These are phyloP conservation scores for Elymus sibiricus DNA, from an alignment of 176 grass and related monocot species.

Conservation along the genomic window DNA sequence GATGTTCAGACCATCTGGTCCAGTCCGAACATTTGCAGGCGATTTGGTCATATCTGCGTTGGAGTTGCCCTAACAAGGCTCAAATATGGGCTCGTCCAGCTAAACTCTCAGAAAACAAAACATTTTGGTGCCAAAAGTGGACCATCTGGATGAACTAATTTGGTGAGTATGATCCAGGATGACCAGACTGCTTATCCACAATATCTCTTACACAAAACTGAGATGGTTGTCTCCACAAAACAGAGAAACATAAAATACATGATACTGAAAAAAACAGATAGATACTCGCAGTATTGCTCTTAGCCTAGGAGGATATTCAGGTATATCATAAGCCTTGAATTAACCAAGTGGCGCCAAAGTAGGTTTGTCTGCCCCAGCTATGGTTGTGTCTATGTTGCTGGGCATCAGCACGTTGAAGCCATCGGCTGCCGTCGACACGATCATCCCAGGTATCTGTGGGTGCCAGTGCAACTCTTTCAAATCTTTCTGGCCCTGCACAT, in stretches of 20 bases:
- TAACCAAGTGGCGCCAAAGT: background rate
- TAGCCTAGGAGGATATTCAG: background rate
- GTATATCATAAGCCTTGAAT: background rate
- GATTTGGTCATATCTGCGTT: too few species aligned
- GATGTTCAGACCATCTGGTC: too few species aligned
- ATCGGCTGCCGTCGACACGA: conserved; percentile 72
- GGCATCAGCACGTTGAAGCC: conserved; percentile 87
- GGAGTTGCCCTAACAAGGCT: too few species aligned
- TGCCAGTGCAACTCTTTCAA: conserved; percentile 98
- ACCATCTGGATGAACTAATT: background rate
- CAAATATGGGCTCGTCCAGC: background rate
- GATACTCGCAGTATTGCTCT: background rate
- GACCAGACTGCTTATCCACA: background rate
- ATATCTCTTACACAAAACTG: background rate
- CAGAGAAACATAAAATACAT: background rate
- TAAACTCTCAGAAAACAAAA: background rate
- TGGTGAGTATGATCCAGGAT: too few species aligned
- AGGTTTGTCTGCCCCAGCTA: conserved; percentile 32
- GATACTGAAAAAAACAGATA: background rate
- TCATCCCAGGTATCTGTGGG: conserved; percentile 78
- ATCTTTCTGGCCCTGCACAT: conserved; percentile 81
- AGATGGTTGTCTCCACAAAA: background rate
- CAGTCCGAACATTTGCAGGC: too few species aligned
- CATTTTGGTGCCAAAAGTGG: background rate
- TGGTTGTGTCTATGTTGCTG: conserved; percentile 71